Conservation (phyloP, 2,329 filamentous ascomycete species). For the Aspergillus quadrilineatus region DNA sequence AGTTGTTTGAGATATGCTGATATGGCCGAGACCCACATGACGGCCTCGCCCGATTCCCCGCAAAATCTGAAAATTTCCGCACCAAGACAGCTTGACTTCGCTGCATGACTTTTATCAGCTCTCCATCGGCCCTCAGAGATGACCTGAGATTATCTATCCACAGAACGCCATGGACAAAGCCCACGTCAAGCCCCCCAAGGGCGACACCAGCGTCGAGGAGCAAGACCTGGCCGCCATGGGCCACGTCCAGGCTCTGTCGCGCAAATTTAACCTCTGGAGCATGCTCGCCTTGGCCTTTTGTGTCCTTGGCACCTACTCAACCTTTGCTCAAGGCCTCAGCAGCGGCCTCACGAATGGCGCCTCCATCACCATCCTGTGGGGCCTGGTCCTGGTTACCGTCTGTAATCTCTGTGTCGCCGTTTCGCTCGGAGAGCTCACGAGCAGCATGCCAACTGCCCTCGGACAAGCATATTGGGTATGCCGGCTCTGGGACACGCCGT, state of each 20-base stretch:
- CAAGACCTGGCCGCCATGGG: slow-evolving; percentile 43
- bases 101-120: neutral
- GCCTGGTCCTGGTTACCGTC: slow-evolving; percentile 64
- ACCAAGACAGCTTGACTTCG: neutral
- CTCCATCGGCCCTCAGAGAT: neutral
- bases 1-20: neutral
- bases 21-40: neutral
- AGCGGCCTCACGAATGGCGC: slow-evolving; percentile 61
- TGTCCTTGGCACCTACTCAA: slow-evolving; percentile 59
- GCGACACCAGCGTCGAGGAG: slow-evolving; percentile 38
- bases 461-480: slow-evolving; percentile 61
- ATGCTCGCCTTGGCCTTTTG: slow-evolving; percentile 60
- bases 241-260: slow-evolving; percentile 44
- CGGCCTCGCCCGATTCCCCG: neutral
- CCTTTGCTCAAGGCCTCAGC: slow-evolving; percentile 54
- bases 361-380: slow-evolving; percentile 68
- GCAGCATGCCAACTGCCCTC: slow-evolving; percentile 60
- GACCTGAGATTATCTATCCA: neutral
- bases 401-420: slow-evolving; percentile 63
- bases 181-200: slow-evolving; percentile 1
- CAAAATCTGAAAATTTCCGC: neutral
- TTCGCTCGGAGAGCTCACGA: slow-evolving; percentile 66
- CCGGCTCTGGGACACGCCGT: slow-evolving; percentile 39
- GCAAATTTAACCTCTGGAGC: slow-evolving; percentile 56
- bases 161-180: neutral